phyloP scores from a whole-genome alignment of 768 basidiomycete genomes.

The Dentipellis fragilis region DNA sequence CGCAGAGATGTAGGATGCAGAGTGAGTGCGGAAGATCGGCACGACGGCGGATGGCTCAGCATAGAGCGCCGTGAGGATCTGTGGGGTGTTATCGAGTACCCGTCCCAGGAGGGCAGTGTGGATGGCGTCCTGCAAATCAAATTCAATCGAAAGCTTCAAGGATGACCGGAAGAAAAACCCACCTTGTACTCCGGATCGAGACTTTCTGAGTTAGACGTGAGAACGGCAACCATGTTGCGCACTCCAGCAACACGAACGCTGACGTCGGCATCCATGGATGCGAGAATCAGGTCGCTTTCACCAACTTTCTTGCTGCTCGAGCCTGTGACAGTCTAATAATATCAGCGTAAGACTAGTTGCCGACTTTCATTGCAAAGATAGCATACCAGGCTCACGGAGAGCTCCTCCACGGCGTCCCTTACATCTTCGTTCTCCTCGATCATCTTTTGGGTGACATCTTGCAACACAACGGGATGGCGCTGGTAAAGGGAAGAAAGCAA shows the following conservation, averaged over 20 bases:
- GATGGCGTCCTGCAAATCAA: slow-evolving; percentile 37
- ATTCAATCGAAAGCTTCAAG: background rate
- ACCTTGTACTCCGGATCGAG: slow-evolving; percentile 35
- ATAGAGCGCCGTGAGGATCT: slow-evolving; percentile 65
- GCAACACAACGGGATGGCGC: slow-evolving; percentile 45
- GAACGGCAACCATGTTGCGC: slow-evolving; percentile 37
- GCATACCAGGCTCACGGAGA: slow-evolving; percentile 50
- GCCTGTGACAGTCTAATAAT: background rate
- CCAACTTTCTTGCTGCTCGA: background rate
- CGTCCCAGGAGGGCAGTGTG: slow-evolving; percentile 59
- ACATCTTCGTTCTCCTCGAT: slow-evolving; percentile 20
- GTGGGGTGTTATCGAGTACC: slow-evolving; percentile 49
- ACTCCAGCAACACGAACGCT: slow-evolving; percentile 53
- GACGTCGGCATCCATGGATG: slow-evolving; percentile 52
- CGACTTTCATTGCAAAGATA: background rate
- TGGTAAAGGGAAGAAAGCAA: slow-evolving; percentile 56
- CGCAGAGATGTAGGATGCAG: slow-evolving; percentile 35
- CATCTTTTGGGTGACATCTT: slow-evolving; percentile 28
- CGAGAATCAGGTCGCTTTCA: slow-evolving; percentile 32
- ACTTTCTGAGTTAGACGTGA: slow-evolving; percentile 16
- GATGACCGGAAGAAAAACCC: slow-evolving; percentile 8
- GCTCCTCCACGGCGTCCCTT: slow-evolving; percentile 38
- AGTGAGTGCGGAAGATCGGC: slow-evolving; percentile 32
- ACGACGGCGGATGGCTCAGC: slow-evolving; percentile 35
- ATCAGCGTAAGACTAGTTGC: background rate